A percentile compares a stretch with the other conserved stretches of the same genome.
These are phyloP conservation scores for Phaeosphaeria sp. DNA, from an alignment of 2,329 filamentous ascomycete species.

Conservation along the genomic window DNA sequence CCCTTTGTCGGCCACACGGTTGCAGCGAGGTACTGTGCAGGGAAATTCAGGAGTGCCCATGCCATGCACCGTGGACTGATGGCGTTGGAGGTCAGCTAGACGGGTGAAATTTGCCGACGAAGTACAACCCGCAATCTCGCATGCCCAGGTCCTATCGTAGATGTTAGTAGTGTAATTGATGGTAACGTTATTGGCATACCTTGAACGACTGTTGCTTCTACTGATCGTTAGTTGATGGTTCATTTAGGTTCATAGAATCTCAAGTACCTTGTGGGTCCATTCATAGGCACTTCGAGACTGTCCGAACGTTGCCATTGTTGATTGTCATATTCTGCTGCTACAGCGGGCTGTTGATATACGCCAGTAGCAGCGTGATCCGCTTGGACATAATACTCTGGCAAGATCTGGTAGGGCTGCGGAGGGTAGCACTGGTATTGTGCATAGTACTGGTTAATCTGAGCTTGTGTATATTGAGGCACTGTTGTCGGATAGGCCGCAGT, in stretches of 20 bases:
- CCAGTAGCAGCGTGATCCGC: slow-evolving; percentile 12
- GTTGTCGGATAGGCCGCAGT: slow-evolving; percentile 14
- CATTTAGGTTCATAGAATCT: no score
- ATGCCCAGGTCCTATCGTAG: slow-evolving; percentile 37
- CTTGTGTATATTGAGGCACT: slow-evolving; percentile 41
- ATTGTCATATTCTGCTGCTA: slow-evolving; percentile 15
- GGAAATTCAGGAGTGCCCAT: slow-evolving; percentile 39
- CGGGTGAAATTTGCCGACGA: slow-evolving; percentile 44
- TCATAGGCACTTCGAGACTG: slow-evolving; percentile 2
- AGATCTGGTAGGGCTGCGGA: slow-evolving; percentile 33
- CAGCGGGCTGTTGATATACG: slow-evolving; percentile 16
- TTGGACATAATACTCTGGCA: slow-evolving; percentile 31
- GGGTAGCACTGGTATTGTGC: slow-evolving; percentile 39
- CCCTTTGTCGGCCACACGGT: slow-evolving; percentile 49
- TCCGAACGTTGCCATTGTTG: slow-evolving; percentile 18
- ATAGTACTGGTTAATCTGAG: slow-evolving; percentile 39
- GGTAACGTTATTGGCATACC: slow-evolving; percentile 8
- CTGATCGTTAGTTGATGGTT: neutral
- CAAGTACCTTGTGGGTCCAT: slow-evolving; percentile 13
- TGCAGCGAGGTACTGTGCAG: slow-evolving; percentile 38
- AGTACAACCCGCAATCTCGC: slow-evolving; percentile 37
- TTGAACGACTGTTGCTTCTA: slow-evolving; percentile 27
- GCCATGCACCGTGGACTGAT: slow-evolving; percentile 44
- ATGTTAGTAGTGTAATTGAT: slow-evolving; percentile 4
- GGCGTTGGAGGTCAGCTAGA: slow-evolving; percentile 44